These are phyloP conservation scores for Simplicillium sp. DNA, from an alignment of 2,329 filamentous ascomycete genomes.

Conservation along the genomic window DNA sequence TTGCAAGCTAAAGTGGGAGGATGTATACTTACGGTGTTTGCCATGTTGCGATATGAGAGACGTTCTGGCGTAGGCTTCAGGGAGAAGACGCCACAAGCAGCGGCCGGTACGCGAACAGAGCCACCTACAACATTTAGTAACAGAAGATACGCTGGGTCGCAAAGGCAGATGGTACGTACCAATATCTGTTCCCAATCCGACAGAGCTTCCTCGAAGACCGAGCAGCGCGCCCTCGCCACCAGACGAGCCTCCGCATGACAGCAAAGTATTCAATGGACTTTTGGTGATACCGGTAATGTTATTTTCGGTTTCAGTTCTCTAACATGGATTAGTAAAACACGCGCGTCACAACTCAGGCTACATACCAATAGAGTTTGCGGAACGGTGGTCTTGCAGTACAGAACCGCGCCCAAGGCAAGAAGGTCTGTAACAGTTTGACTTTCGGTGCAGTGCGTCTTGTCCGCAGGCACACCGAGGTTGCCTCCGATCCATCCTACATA, in stretches of 20 bases:
- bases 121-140: slow-evolving; percentile 13
- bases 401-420: slow-evolving; percentile 12
- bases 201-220: too few species aligned
- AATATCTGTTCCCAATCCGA: too few species aligned
- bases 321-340: too few species aligned
- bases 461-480: background rate
- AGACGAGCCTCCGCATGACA: too few species aligned
- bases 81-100: slow-evolving; percentile 13
- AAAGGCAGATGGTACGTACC: too few species aligned
- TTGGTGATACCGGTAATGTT: too few species aligned
- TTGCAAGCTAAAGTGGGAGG: slow-evolving; percentile 33
- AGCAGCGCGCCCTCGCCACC: too few species aligned
- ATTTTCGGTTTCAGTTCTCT: too few species aligned
- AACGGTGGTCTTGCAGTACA: slow-evolving; percentile 14
- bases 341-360: too few species aligned
- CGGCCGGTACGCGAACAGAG: slow-evolving; percentile 20
- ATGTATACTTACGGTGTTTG: slow-evolving; percentile 43
- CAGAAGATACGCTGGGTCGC: too few species aligned
- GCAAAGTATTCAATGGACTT: too few species aligned
- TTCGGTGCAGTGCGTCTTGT: slow-evolving; percentile 1
- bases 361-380: slow-evolving; percentile 12
- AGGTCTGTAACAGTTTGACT: slow-evolving; percentile 13
- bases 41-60: slow-evolving; percentile 11
- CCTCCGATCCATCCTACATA: slow-evolving; percentile 22
- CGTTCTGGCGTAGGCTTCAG: slow-evolving; percentile 12